These are phyloP conservation scores for Globisporangium uncinulatum DNA, from an alignment of 352 stramenopile species.

Conservation along the genomic window DNA sequence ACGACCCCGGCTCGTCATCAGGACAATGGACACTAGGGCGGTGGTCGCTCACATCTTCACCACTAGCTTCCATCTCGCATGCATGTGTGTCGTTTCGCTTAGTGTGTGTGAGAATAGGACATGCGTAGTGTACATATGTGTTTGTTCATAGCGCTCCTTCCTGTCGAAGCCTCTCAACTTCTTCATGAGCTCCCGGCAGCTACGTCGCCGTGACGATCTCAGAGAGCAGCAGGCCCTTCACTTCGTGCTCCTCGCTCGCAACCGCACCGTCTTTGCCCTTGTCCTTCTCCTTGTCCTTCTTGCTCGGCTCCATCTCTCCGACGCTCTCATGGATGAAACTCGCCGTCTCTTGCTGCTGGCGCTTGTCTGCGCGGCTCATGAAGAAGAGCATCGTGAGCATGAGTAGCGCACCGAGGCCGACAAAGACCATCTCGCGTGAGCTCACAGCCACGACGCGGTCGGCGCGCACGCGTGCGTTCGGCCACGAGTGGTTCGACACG, in stretches of 20 bases:
- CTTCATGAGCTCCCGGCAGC: not conserved
- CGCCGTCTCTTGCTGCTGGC: conserved; percentile 1
- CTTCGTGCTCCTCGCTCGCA: conserved; percentile 1
- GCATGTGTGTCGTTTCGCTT: too few species aligned
- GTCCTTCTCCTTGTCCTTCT: not conserved
- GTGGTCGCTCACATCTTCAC: too few species aligned
- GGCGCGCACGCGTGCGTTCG: conserved; percentile 26
- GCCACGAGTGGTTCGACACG: conserved; percentile 43
- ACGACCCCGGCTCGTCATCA: not conserved
- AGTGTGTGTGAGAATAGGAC: too few species aligned
- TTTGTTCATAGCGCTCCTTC: not conserved
- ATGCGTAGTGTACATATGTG: too few species aligned
- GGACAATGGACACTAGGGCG: not conserved
- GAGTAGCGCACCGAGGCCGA: not conserved
- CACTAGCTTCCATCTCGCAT: too few species aligned
- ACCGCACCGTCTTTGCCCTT: too few species aligned
- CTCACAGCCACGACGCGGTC: conserved; percentile 7
- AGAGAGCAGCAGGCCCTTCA: conserved; percentile 1
- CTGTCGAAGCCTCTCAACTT: too few species aligned
- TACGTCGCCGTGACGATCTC: conserved; percentile 1
- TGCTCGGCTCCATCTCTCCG: not conserved
- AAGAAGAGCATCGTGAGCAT: conserved; percentile 4
- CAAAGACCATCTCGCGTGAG: conserved; percentile 2
- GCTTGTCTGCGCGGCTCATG: conserved; percentile 2
- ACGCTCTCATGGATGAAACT: not conserved